These are phyloP conservation scores for Lactarius hengduanensis DNA, from an alignment of 768 basidiomycete genomes.

Conservation along the genomic window DNA sequence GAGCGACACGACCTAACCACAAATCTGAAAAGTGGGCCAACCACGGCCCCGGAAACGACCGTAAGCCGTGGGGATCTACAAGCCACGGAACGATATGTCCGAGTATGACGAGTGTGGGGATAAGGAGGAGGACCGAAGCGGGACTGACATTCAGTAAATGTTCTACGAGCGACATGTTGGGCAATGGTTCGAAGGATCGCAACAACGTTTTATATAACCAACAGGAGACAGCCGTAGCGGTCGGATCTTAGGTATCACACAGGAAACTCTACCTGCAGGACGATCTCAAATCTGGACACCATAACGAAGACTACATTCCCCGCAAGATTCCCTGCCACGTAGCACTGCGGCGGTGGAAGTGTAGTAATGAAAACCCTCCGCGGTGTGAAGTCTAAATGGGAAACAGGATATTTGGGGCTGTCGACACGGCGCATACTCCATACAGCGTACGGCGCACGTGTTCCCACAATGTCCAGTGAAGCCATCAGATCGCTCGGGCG, in stretches of 20 bases:
- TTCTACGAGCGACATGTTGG: slow-evolving; percentile 14
- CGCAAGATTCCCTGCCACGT: neutral
- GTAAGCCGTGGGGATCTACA: slow-evolving; percentile 35
- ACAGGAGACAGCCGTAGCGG: neutral
- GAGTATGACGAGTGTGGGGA: slow-evolving; percentile 30
- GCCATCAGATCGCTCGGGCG: neutral
- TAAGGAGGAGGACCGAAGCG: slow-evolving; percentile 4
- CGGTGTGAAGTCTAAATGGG: neutral
- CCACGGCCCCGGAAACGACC: slow-evolving; percentile 42
- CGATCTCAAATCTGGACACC: neutral
- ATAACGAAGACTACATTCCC: neutral
- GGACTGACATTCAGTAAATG: neutral
- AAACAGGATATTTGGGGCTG: neutral
- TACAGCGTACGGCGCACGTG: neutral
- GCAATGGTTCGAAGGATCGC: neutral
- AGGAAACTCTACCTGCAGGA: neutral
- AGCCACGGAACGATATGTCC: slow-evolving; percentile 39
- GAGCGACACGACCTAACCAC: slow-evolving; percentile 41
- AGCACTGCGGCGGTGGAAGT: neutral
- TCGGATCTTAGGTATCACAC: neutral
- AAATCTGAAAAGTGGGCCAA: slow-evolving; percentile 39
- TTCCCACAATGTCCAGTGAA: neutral
- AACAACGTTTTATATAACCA: slow-evolving; percentile 1
- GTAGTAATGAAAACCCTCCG: neutral
- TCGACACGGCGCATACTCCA: neutral